Evolutionary conservation across 768 basidiomycete species (phyloP).

Genomic region (Termitomyces sp.): DNA sequence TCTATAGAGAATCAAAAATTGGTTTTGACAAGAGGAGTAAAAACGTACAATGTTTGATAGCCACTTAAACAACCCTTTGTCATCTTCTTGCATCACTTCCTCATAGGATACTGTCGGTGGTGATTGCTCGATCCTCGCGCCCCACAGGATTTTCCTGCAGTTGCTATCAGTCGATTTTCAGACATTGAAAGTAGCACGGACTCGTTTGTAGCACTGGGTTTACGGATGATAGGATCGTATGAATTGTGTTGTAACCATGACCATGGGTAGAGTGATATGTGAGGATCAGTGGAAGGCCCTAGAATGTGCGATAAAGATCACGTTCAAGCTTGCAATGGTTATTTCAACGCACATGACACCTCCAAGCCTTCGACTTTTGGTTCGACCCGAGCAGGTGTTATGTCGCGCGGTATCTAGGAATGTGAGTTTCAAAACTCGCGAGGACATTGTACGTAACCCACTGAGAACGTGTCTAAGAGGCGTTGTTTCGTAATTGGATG

Average conservation of each 20-base stretch:
- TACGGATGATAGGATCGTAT: conserved; percentile 63
- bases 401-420: conserved; percentile 66
- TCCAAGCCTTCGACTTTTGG: conserved; percentile 58
- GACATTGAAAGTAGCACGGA: conserved; percentile 22
- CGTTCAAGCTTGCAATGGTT: neutral
- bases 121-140: conserved; percentile 61
- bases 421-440: neutral
- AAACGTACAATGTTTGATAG: conserved; percentile 69
- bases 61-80: conserved; percentile 74
- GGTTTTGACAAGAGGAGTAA: neutral
- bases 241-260: conserved; percentile 73
- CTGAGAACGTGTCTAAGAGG: conserved; percentile 81
- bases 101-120: conserved; percentile 73
- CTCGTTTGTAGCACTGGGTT: conserved; percentile 31
- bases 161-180: neutral
- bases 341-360: conserved; percentile 57
- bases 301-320: neutral
- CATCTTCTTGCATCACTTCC: conserved; percentile 62
- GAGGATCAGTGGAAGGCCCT: conserved; percentile 57
- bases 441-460: conserved; percentile 21
- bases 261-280: conserved; percentile 86
- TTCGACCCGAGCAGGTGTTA: conserved; percentile 56
- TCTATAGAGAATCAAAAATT: conserved; percentile 33
- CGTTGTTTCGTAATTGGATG: conserved; percentile 88
- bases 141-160: conserved; percentile 72